These are phyloP conservation scores for Tolypocladium inflatum DNA, from an alignment of 2,329 filamentous ascomycete species.

Conservation along the genomic window DNA sequence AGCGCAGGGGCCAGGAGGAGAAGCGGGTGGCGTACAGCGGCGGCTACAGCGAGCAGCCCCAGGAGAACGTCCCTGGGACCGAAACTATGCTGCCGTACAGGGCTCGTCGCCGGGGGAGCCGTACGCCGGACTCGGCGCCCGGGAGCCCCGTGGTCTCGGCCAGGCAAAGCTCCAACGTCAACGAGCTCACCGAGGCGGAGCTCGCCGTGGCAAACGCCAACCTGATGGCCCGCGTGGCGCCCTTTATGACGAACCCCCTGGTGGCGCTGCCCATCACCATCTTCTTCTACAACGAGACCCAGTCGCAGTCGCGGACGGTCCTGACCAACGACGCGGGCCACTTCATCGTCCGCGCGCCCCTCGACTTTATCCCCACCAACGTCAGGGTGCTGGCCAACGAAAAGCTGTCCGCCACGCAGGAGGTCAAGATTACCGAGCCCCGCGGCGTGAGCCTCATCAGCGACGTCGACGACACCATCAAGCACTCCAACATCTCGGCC, in stretches of 20 bases:
- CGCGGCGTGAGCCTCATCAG: conserved; percentile 86
- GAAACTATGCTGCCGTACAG: conserved; percentile 18
- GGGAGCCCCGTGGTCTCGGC: conserved; percentile 32
- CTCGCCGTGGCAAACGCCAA: conserved; percentile 73
- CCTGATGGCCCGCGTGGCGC: conserved; percentile 76
- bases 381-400: conserved; percentile 82
- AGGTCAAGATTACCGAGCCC: conserved; percentile 67
- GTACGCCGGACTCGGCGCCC: conserved; percentile 29
- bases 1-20: conserved; percentile 61
- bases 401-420: conserved; percentile 69
- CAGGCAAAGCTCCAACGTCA: conserved; percentile 23
- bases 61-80: conserved; percentile 26
- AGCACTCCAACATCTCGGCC: conserved; percentile 80
- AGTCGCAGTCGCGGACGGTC: conserved; percentile 76
- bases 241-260: conserved; percentile 81
- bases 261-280: conserved; percentile 72
- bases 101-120: conserved; percentile 19
- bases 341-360: conserved; percentile 67
- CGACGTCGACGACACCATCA: conserved; percentile 96
- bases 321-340: conserved; percentile 84
- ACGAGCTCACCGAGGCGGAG: conserved; percentile 66
- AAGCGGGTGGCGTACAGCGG: conserved; percentile 61
- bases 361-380: conserved; percentile 87
- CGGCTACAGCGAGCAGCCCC: conserved; percentile 61
- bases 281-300: conserved; percentile 85